phyloP scores from a whole-genome alignment of 257 asterid genomes.

The Fraxinus excelsior region DNA sequence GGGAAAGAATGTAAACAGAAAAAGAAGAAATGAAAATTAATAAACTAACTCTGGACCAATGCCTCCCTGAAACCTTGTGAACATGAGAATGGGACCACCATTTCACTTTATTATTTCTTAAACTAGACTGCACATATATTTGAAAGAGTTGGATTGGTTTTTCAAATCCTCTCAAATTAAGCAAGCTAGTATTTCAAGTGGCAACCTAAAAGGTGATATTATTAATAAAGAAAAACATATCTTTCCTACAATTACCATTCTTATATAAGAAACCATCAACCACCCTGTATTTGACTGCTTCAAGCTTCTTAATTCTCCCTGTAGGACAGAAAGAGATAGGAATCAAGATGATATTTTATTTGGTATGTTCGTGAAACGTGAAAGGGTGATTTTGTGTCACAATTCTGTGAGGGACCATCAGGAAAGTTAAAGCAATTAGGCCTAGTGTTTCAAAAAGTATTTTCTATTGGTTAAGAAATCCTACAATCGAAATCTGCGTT shows the following conservation, averaged over 20 bases:
- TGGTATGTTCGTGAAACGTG: neutral
- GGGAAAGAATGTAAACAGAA: neutral
- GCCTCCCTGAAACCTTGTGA: neutral
- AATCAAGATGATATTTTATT: neutral
- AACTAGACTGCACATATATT: conserved; percentile 21
- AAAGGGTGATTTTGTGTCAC: neutral
- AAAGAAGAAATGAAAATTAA: neutral
- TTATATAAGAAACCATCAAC: conserved; percentile 5
- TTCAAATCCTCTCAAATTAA: conserved; percentile 24
- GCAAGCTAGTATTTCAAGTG: conserved; percentile 19
- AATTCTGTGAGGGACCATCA: conserved; percentile 22
- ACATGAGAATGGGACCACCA: no score
- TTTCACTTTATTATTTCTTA: conserved; percentile 8
- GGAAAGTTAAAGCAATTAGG: conserved; percentile 18
- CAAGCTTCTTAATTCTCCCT: conserved; percentile 2
- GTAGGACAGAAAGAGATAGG: conserved; percentile 5
- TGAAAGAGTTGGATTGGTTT: neutral
- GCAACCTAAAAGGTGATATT: conserved; percentile 28
- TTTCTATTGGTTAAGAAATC: neutral
- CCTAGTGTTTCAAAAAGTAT: neutral
- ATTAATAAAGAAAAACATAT: neutral
- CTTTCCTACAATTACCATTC: no score
- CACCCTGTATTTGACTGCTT: conserved; percentile 8
- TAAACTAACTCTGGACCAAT: no score
- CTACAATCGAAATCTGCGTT: neutral